phyloP scores from a whole-genome alignment of 2,329 filamentous ascomycete genomes.

The Cladobotryum mycophilum region DNA sequence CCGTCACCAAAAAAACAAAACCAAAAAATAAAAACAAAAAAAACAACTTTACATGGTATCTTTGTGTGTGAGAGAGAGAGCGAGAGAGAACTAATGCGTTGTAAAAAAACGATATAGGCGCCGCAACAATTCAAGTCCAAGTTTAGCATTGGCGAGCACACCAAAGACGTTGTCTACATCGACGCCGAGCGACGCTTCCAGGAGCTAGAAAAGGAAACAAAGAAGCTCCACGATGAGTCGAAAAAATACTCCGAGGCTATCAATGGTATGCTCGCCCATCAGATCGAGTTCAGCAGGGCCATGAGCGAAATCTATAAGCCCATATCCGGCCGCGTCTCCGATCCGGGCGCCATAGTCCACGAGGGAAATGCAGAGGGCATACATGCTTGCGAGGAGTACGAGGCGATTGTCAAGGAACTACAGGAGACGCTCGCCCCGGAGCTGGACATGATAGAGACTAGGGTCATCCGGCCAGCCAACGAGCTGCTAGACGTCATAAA shows the following conservation, averaged over 20 bases:
- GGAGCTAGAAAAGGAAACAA: slow-evolving; percentile 92
- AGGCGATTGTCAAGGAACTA: slow-evolving; percentile 81
- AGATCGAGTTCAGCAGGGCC: slow-evolving; percentile 96
- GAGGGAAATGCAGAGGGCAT: slow-evolving; percentile 93
- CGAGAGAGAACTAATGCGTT: background rate
- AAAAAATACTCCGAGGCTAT: slow-evolving; percentile 97
- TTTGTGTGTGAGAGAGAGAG: background rate
- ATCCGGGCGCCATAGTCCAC: slow-evolving; percentile 73
- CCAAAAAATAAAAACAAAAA: background rate
- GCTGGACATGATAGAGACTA: slow-evolving; percentile 92
- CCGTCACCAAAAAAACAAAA: background rate
- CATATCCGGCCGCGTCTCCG: slow-evolving; percentile 91
- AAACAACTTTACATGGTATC: background rate
- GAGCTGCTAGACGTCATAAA: slow-evolving; percentile 95
- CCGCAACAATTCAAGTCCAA: slow-evolving; percentile 86
- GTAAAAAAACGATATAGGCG: slow-evolving; percentile 43
- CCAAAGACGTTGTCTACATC: slow-evolving; percentile 89
- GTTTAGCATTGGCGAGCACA: slow-evolving; percentile 94
- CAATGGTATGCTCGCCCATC: slow-evolving; percentile 94
- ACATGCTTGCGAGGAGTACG: slow-evolving; percentile 92
- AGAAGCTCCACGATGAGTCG: slow-evolving; percentile 93
- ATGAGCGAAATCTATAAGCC: slow-evolving; percentile 97
- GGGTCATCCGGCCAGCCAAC: slow-evolving; percentile 86
- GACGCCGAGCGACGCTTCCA: slow-evolving; percentile 91
- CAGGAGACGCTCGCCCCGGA: slow-evolving; percentile 85